A percentile compares a stretch with the other conserved stretches of the same genome.
Conservation (phyloP, 768 basidiomycete species). For the Cystoderma amianthinum region DNA sequence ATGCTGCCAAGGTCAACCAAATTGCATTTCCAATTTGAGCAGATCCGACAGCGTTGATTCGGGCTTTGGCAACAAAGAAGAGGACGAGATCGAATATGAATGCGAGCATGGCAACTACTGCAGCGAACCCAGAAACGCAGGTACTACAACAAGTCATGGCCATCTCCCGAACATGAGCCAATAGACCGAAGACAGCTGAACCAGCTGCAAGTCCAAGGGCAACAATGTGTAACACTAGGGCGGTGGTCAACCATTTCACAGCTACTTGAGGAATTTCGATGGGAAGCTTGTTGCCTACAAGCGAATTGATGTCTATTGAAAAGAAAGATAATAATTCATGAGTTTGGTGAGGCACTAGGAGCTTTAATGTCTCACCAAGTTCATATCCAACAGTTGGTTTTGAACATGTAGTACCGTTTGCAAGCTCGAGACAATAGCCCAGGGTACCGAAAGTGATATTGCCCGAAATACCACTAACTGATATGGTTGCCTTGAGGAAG, state of each 20-base stretch:
- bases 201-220: conserved; percentile 70
- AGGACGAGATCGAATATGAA: conserved; percentile 91
- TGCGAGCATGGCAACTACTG: conserved; percentile 71
- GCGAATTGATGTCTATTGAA: conserved; percentile 65
- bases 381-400: conserved; percentile 81
- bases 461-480: conserved; percentile 40
- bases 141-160: conserved; percentile 81
- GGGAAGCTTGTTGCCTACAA: conserved; percentile 61
- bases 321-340: neutral
- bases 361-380: conserved; percentile 44
- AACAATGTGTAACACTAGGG: conserved; percentile 85
- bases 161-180: conserved; percentile 85
- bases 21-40: conserved; percentile 84
- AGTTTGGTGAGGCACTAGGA: conserved; percentile 5
- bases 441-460: conserved; percentile 81
- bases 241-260: conserved; percentile 95
- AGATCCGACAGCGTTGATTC: conserved; percentile 73
- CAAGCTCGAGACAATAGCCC: conserved; percentile 74
- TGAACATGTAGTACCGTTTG: conserved; percentile 61
- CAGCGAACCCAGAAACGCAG: conserved; percentile 76
- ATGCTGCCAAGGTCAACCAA: conserved; percentile 87
- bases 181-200: conserved; percentile 74
- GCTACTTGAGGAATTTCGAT: conserved; percentile 75
- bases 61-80: conserved; percentile 83
- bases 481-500: conserved; percentile 76